A percentile compares a stretch with the other conserved stretches of the same genome.
Evolutionary conservation across 768 basidiomycete species (phyloP).

Genomic region (Gymnopilus junonius): DNA sequence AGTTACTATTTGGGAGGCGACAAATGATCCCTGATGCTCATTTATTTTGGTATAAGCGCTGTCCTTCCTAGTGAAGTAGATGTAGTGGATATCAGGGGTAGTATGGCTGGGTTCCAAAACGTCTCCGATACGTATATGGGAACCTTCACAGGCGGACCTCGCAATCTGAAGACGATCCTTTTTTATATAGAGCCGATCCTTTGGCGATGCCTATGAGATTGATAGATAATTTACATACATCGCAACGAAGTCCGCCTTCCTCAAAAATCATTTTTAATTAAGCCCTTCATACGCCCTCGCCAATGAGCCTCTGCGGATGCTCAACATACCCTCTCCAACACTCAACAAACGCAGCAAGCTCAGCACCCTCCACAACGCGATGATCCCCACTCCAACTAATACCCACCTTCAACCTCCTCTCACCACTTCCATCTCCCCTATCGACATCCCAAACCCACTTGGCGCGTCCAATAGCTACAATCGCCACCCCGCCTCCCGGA

Average conservation of each 20-base stretch:
- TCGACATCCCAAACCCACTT: constrained; percentile 80
- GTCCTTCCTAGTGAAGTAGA: too few species aligned
- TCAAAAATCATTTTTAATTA: background rate
- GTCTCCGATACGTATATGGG: too few species aligned
- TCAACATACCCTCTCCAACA: constrained; percentile 84
- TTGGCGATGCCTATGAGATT: too few species aligned
- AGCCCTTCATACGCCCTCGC: constrained; percentile 41
- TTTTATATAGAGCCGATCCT: too few species aligned
- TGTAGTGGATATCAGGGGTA: too few species aligned
- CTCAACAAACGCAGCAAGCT: constrained; percentile 88
- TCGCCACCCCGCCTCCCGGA: constrained; percentile 83
- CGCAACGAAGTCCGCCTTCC: background rate
- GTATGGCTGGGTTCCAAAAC: too few species aligned
- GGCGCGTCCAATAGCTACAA: constrained; percentile 80
- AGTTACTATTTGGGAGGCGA: background rate
- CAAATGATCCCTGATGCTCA: background rate
- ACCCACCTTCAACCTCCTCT: constrained; percentile 38
- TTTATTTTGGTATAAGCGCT: background rate
- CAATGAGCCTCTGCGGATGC: constrained; percentile 70
- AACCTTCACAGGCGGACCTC: too few species aligned
- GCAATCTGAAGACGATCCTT: too few species aligned
- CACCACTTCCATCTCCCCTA: constrained; percentile 32
- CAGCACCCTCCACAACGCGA: constrained; percentile 86
- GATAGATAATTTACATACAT: too few species aligned
- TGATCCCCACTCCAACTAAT: constrained; percentile 91